phyloP scores from a whole-genome alignment of 768 basidiomycete species.

The Lyophyllum semitale region DNA sequence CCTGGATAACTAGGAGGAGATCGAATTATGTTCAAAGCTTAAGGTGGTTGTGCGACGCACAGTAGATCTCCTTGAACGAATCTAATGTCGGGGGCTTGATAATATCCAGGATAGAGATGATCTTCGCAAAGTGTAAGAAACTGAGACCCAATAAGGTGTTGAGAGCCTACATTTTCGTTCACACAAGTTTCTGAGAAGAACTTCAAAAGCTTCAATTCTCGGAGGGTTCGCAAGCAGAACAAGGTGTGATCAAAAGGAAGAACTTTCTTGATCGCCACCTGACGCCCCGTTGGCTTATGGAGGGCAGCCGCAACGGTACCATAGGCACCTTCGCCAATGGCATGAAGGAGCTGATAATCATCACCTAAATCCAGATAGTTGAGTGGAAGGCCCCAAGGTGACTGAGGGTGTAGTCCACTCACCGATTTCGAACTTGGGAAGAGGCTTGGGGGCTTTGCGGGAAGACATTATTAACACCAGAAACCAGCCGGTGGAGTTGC shows the following conservation, averaged over 20 bases:
- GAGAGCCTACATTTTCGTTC: constrained; percentile 69
- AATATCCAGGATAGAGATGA: constrained; percentile 91
- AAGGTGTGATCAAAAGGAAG: constrained; percentile 93
- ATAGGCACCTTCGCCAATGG: constrained; percentile 86
- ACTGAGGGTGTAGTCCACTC: constrained; percentile 11
- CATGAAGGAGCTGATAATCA: constrained; percentile 72
- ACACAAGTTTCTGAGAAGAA: constrained; percentile 81
- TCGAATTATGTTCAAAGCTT: constrained; percentile 9
- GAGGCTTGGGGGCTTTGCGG: constrained; percentile 60
- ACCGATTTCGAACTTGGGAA: constrained; percentile 79
- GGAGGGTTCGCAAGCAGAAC: constrained; percentile 85
- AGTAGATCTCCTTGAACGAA: constrained; percentile 87
- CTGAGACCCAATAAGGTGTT: not conserved
- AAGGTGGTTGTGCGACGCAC: constrained; percentile 35
- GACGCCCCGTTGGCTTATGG: constrained; percentile 77
- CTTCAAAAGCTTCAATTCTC: constrained; percentile 89
- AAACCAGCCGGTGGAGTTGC: constrained; percentile 48
- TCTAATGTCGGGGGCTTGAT: constrained; percentile 77
- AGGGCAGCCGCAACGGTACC: constrained; percentile 89
- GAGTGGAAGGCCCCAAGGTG: not conserved
- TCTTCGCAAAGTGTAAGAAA: constrained; percentile 42
- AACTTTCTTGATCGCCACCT: constrained; percentile 96
- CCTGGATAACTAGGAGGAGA: constrained; percentile 64
- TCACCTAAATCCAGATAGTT: constrained; percentile 43
- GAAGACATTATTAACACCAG: constrained; percentile 55